A percentile compares a stretch with the other conserved stretches of the same genome.
Conservation (phyloP, 371 early-diverging fungal genomes). For the Homolaphlyctis polyrhiza region DNA sequence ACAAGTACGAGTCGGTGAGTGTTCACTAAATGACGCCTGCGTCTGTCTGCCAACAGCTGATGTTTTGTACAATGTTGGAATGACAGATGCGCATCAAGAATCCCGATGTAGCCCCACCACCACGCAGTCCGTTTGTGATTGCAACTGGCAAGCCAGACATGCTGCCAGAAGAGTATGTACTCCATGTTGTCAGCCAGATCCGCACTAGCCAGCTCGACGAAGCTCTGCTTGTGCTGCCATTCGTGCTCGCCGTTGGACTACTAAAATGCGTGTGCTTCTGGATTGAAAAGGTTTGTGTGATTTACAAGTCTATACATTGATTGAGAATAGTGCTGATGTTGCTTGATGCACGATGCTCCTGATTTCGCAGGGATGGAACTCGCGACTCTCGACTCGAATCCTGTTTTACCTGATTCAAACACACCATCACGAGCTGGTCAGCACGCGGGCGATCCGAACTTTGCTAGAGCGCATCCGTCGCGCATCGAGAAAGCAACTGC, state of each 20-base stretch:
- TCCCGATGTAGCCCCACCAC: conserved; percentile 36
- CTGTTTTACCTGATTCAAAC: conserved; percentile 72
- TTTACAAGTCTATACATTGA: conserved; percentile 36
- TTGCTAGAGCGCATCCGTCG: conserved; percentile 70
- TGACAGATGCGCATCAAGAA: conserved; percentile 3
- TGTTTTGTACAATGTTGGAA: too few species aligned
- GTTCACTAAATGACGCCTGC: background rate
- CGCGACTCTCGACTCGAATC: conserved; percentile 69
- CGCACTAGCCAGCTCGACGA: conserved; percentile 82
- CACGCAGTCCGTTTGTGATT: conserved; percentile 62
- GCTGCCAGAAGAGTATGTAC: conserved; percentile 75
- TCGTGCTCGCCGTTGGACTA: conserved; percentile 67
- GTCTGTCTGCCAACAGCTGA: too few species aligned
- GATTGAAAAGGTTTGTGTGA: conserved; percentile 61
- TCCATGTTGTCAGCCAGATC: conserved; percentile 67
- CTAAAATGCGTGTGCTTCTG: conserved; percentile 70
- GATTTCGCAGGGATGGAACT: conserved; percentile 62
- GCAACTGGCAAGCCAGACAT: conserved; percentile 58
- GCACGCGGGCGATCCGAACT: conserved; percentile 31
- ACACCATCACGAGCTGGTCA: conserved; percentile 54
- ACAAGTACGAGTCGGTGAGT: conserved; percentile 18
- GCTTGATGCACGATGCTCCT: conserved; percentile 70
- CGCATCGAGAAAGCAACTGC: conserved; percentile 56
- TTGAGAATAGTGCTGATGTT: conserved; percentile 66
- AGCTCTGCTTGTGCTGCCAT: conserved; percentile 81